phyloP scores from a whole-genome alignment of 768 basidiomycete genomes.

The Russula vinacea region DNA sequence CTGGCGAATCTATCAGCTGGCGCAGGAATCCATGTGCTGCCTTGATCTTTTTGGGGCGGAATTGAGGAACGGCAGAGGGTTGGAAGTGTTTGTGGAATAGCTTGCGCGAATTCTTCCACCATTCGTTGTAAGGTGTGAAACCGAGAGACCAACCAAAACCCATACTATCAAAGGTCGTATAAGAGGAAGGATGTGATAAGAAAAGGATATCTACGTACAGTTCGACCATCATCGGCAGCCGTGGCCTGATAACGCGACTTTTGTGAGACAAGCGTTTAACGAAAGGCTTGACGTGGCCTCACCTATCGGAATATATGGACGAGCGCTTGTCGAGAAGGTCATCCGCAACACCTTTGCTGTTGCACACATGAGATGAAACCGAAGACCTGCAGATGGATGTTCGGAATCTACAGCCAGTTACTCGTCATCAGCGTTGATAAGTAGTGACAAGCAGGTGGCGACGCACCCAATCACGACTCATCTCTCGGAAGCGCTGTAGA shows the following conservation, averaged over 20 bases:
- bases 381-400: constrained; percentile 34
- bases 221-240: constrained; percentile 29
- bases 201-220: constrained; percentile 15
- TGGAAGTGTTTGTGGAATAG: constrained; percentile 35
- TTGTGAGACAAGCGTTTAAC: neutral
- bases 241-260: constrained; percentile 16
- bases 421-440: constrained; percentile 2
- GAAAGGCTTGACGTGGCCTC: neutral
- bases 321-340: constrained; percentile 43
- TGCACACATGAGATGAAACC: constrained; percentile 38
- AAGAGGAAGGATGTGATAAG: neutral
- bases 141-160: constrained; percentile 30
- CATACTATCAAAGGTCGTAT: constrained; percentile 17
- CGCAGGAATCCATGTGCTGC: constrained; percentile 37
- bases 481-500: constrained; percentile 28
- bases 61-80: constrained; percentile 31
- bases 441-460: too few relatives aligned
- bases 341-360: constrained; percentile 36
- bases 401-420: constrained; percentile 31
- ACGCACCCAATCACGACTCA: constrained; percentile 27
- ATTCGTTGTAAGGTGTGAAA: constrained; percentile 36
- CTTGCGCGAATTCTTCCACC: constrained; percentile 37
- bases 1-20: constrained; percentile 37
- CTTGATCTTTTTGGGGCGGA: constrained; percentile 36
- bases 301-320: constrained; percentile 40